These are phyloP conservation scores for Fusarium buxicola DNA, from an alignment of 2,329 filamentous ascomycete species.

Conservation along the genomic window DNA sequence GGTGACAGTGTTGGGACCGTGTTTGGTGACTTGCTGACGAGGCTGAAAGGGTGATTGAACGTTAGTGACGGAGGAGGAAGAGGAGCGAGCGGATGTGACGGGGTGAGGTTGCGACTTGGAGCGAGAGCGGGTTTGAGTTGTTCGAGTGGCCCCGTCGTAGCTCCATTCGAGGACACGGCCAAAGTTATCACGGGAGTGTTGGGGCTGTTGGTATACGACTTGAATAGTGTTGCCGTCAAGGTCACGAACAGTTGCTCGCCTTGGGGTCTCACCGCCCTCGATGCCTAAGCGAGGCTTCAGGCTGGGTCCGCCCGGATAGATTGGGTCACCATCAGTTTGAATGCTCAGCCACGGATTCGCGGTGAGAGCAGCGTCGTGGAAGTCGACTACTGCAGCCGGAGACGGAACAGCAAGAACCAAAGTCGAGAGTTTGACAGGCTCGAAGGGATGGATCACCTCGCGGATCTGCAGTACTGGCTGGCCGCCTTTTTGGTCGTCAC, in stretches of 20 bases:
- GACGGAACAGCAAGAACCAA: slow-evolving; percentile 77
- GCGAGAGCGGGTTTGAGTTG: slow-evolving; percentile 29
- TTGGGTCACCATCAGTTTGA: slow-evolving; percentile 43
- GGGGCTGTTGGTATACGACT: slow-evolving; percentile 67
- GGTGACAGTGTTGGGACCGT: slow-evolving; percentile 37
- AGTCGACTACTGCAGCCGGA: slow-evolving; percentile 73
- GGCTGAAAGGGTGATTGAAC: slow-evolving; percentile 36
- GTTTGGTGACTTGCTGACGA: slow-evolving; percentile 34
- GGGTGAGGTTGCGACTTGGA: slow-evolving; percentile 42
- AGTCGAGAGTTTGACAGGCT: slow-evolving; percentile 56
- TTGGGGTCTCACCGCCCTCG: slow-evolving; percentile 44
- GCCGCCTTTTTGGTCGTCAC: slow-evolving; percentile 38
- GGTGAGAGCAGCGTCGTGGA: slow-evolving; percentile 76
- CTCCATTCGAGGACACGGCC: slow-evolving; percentile 63
- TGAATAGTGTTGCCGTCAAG: slow-evolving; percentile 88
- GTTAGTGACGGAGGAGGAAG: slow-evolving; percentile 39
- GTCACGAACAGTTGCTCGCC: slow-evolving; percentile 73
- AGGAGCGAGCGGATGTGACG: slow-evolving; percentile 34
- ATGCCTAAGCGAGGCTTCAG: slow-evolving; percentile 50
- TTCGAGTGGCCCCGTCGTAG: slow-evolving; percentile 54
- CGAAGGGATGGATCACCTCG: slow-evolving; percentile 54
- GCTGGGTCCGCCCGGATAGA: slow-evolving; percentile 30
- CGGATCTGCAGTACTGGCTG: slow-evolving; percentile 59
- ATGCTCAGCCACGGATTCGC: slow-evolving; percentile 65
- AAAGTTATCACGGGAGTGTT: slow-evolving; percentile 50